Conservation (phyloP, 2,329 filamentous ascomycete species). For the Botryosphaeria dothidea region DNA sequence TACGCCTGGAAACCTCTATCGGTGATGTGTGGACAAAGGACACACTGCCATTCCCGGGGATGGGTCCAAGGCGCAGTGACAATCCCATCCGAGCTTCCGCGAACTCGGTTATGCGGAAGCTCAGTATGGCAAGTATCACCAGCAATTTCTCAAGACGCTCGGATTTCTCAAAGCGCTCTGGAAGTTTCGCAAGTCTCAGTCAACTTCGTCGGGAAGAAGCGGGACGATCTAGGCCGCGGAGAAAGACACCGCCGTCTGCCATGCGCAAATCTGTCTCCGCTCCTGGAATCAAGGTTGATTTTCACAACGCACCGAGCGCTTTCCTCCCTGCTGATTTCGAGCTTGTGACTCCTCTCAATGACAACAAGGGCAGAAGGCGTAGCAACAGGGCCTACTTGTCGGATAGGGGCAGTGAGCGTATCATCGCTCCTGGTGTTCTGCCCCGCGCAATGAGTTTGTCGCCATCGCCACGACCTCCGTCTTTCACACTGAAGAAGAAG, state of each 20-base stretch:
- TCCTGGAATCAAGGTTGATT: conserved; percentile 38
- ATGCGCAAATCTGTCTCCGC: conserved; percentile 21
- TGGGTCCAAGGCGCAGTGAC: conserved; percentile 68
- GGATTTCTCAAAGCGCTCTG: conserved; percentile 70
- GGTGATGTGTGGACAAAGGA: conserved; percentile 84
- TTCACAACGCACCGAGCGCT: conserved; percentile 49
- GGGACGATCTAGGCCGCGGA: conserved; percentile 26
- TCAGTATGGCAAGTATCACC: conserved; percentile 79
- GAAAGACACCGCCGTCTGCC: conserved; percentile 30
- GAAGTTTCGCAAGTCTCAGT: conserved; percentile 53
- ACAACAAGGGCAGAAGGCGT: not conserved
- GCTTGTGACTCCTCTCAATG: conserved; percentile 24
- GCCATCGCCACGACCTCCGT: conserved; percentile 9
- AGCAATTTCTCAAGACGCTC: conserved; percentile 62
- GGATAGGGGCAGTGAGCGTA: conserved; percentile 3
- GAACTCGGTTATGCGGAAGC: conserved; percentile 82
- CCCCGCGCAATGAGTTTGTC: conserved; percentile 14
- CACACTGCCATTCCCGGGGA: conserved; percentile 77
- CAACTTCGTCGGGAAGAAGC: conserved; percentile 39
- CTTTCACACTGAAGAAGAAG: conserved; percentile 5
- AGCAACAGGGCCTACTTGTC: conserved; percentile 6
- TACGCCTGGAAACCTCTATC: conserved; percentile 72
- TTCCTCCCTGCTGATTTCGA: conserved; percentile 53
- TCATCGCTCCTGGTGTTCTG: conserved; percentile 8
- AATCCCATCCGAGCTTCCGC: conserved; percentile 76